Evolutionary conservation across 2,329 filamentous ascomycete species (phyloP), one percentile per base, ranked within the genome.

Genomic region (Monosporascus sp.): DNA sequence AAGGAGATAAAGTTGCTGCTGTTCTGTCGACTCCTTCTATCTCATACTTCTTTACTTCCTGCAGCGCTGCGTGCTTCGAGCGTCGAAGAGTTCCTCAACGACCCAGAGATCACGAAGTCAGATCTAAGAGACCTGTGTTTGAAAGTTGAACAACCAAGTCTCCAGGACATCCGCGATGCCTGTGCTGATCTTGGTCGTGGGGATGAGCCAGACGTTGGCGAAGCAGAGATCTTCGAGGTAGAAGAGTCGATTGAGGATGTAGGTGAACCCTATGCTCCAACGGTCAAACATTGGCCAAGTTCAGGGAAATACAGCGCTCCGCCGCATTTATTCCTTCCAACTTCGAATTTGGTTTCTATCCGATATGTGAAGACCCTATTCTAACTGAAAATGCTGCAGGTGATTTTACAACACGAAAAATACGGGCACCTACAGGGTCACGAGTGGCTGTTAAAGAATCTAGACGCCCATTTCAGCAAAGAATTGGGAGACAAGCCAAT

Each of bases 101-200:
- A 76, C 48, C 57, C 65, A 8, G 68, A 74, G 24, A 69, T 79
- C 37, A 71, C 70, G 2, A 65, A 67, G 35, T 65, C 70, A 15
- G 71, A 77, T 50, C 58, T 80, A 5, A 66, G 75, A 55, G 75
- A 78, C 56, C 56, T 79, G 5, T 77, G 73, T 54, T 64, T 79
- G 22, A 74, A 74, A 54, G 63, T 78, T 47, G 76, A 79, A 53
- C 68, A 72, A 45, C 75, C 76, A 18, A 65, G 63, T n/a, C 65
- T 78, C 2, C 75, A 80, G 55, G 74, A 76, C 45, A 71, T 79
- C 22, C 69, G 75, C 43, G 75, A 80, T 61, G 75, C 76, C 15
- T 79, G 76, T 57, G 76, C 75, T 5, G 76, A 79, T 58, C 71
- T 78, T 44, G 66, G 69, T 17, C 68, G 75, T 15, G 67, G 65